Evolutionary conservation across 1,284 basidiomycete species (phyloP).

Genomic region (Cryptococcus sp.): DNA sequence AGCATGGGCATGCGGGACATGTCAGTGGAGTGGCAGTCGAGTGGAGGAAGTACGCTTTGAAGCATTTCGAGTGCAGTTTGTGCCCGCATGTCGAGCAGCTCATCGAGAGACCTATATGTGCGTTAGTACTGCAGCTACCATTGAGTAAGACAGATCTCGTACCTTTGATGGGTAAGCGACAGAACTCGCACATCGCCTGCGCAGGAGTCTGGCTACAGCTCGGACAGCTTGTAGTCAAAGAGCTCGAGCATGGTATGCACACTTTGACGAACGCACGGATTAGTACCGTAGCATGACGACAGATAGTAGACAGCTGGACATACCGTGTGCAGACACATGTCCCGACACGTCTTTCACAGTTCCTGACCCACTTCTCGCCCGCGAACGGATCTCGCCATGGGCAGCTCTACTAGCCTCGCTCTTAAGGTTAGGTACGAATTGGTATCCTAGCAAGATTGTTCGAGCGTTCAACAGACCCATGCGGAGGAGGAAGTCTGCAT

Average conservation of each 20-base stretch:
- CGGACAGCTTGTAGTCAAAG: constrained; percentile 52
- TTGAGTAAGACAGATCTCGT: constrained; percentile 24
- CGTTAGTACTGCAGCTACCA: not conserved
- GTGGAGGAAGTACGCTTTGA: constrained; percentile 26
- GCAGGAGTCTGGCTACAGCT: constrained; percentile 57
- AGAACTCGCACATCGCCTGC: constrained; percentile 66
- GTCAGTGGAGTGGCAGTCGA: constrained; percentile 14
- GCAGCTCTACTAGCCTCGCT: constrained; percentile 6
- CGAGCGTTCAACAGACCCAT: constrained; percentile 70
- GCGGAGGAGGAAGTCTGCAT: constrained; percentile 71
- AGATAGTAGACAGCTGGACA: not conserved
- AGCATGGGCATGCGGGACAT: constrained; percentile 44
- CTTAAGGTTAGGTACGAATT: constrained; percentile 44
- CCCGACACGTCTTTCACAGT: not conserved
- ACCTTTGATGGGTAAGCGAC: constrained; percentile 77
- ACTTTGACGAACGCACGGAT: constrained; percentile 6
- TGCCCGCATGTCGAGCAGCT: constrained; percentile 68
- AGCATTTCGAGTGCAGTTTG: constrained; percentile 66
- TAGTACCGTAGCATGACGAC: too few species aligned
- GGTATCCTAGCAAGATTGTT: constrained; percentile 65
- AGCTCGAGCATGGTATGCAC: constrained; percentile 26
- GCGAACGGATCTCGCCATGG: constrained; percentile 8
- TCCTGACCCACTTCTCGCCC: constrained; percentile 1
- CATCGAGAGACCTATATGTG: constrained; percentile 64
- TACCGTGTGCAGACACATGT: constrained; percentile 6